Evolutionary conservation across 768 basidiomycete species (phyloP), one percentile per base, ranked within the genome.

Genomic region (Calocera cornea): DNA sequence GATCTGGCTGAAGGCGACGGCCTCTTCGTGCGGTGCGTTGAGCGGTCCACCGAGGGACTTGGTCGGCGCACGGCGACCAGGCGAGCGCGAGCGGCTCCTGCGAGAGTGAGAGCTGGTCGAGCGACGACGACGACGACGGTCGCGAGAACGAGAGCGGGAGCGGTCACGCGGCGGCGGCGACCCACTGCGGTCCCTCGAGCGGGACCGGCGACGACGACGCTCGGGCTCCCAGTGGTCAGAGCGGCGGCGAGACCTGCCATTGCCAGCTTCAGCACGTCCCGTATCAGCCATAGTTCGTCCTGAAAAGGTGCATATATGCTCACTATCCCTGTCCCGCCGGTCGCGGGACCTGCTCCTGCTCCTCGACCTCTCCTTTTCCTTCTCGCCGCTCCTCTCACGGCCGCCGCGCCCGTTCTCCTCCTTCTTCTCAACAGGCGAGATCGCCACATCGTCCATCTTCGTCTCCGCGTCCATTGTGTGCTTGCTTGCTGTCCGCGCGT

Each of bases 1-100:
- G 75, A 88, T 84, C 78, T 97, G 95, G 74, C 93, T 87, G 73
- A 97, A 95, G 77, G 95, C 95, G 73, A 87, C 87, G 17, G 95
- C 95, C 75, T 97, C 95, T 80, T 95, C 91, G 71, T 91, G 89
- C 27, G 87, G 85, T 29, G 91, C 91, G 71, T 93, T 92, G 84
- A 92, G 90, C 1, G 90, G 91, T 0, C 90, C 90, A 14, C 90
- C 90, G 38, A 92, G 86, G 8, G 90, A 91, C 69, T 87, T 67
- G 66, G 41, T 50, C 38, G 54, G 66, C 60, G 41, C 36, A 0
- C 40, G 27, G 29, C 69, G 40, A 22, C 41, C 69, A 31, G 60
- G 66, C 5, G 24, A 19, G 33, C 70, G 66, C 69, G 85, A 84
- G 66, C 87, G 82, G 72, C 85, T 86, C 34, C 47, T 40, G 34